Evolutionary conservation across 768 basidiomycete genomes (phyloP).

Genomic region (Suillus lakei): DNA sequence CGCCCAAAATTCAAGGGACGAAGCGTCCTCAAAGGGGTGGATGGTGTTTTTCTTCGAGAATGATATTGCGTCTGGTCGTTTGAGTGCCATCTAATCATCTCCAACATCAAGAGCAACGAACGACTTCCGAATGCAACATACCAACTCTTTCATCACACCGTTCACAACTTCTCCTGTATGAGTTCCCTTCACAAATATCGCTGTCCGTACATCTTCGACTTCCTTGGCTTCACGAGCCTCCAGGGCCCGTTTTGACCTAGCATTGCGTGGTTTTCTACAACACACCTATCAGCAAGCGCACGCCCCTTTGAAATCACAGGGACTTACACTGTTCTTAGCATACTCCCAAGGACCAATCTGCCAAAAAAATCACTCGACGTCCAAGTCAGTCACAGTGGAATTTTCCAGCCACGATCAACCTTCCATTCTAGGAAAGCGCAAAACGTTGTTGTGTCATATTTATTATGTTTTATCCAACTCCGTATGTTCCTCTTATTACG

Average conservation of each 20-base stretch:
- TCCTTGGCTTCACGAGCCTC: conserved; percentile 89
- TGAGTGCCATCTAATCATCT: conserved; percentile 79
- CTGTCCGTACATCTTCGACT: conserved; percentile 85
- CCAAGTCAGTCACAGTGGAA: not conserved
- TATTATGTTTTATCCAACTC: not conserved
- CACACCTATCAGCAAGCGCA: not conserved
- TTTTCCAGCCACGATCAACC: not conserved
- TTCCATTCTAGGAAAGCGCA: not conserved
- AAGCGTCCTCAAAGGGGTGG: conserved; percentile 85
- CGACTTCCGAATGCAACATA: conserved; percentile 39
- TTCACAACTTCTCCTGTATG: conserved; percentile 83
- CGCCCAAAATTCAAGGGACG: conserved; percentile 91
- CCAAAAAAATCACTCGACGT: not conserved
- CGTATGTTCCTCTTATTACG: not conserved
- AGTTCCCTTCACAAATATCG: conserved; percentile 89
- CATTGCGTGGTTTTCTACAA: conserved; percentile 89
- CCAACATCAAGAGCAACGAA: not conserved
- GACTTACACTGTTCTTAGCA: conserved; percentile 38
- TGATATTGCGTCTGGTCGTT: conserved; percentile 87
- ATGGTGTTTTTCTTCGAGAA: conserved; percentile 95
- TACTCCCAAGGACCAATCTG: conserved; percentile 1
- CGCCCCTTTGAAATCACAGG: not conserved
- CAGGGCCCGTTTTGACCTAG: conserved; percentile 88
- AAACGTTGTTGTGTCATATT: not conserved
- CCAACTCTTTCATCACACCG: conserved; percentile 86